Percentiles rank a stretch among this genome's conserved stretches.
These are phyloP conservation scores for Solanum chacoense DNA, from an alignment of 305 asterid species.

Conservation along the genomic window DNA sequence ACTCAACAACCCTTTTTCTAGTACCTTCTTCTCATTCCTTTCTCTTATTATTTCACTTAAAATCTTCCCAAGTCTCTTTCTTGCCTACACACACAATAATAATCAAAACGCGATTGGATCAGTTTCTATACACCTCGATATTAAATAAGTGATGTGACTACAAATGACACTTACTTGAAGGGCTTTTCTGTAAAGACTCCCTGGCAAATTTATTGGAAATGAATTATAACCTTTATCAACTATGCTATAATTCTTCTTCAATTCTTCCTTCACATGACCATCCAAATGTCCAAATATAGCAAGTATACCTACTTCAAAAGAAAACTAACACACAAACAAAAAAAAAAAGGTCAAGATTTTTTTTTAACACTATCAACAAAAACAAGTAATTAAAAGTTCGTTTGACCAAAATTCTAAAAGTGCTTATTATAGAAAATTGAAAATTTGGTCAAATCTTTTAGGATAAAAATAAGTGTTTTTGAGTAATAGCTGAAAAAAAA, in stretches of 20 bases:
- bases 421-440: not conserved
- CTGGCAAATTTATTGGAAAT: slow-evolving; percentile 59
- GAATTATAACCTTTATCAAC: slow-evolving; percentile 75
- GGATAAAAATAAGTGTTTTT: not conserved
- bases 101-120: not conserved
- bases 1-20: slow-evolving; percentile 42
- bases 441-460: not conserved
- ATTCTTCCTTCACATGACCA: slow-evolving; percentile 37
- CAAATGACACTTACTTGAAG: slow-evolving; percentile 25
- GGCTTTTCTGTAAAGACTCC: slow-evolving; percentile 48
- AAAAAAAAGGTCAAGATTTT: not conserved
- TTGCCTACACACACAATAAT: slow-evolving; percentile 37
- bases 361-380: not conserved
- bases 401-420: not conserved
- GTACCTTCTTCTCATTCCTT: slow-evolving; percentile 36
- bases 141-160: not conserved
- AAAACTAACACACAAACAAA: slow-evolving; percentile 24
- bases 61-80: slow-evolving; percentile 53
- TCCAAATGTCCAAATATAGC: slow-evolving; percentile 60
- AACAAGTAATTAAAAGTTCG: not conserved
- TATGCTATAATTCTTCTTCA: slow-evolving; percentile 44
- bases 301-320: slow-evolving; percentile 73
- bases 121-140: not conserved
- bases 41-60: slow-evolving; percentile 37
- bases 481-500: too few relatives aligned